Base-by-base conservation (phyloP, 2,329 filamentous ascomycete species). In the Exophiala xenobiotica region DNA sequence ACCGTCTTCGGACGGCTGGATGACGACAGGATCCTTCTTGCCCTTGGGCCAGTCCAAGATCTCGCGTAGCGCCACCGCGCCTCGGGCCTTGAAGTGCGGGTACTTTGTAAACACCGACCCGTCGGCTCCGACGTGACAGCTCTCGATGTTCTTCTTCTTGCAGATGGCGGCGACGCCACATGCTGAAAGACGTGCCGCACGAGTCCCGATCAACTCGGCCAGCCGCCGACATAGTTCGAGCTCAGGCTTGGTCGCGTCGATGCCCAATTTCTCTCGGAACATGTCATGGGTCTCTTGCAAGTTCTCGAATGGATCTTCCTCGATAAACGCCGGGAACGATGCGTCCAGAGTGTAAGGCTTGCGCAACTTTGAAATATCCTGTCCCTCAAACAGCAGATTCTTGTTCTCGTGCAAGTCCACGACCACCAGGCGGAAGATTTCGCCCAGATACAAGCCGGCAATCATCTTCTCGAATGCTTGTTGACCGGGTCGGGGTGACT, bases 101-200 rank as follows among this genome's bases (percentile, higher is more conserved):
- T 99, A 99, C 71, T 97, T 97, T 80, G 96, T 96, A 78, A 99
- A 99, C 48, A 99, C 92, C 14, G 89, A 95, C 29, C 93, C 93
- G 67, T 99, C 93, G 45, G 93, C 93, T 64, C 93, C 93, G 35
- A 99, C 93, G 70, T 97, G 93, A 76, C 89, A 95, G 29, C 81
- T 80, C 66, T 87, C 74, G 71, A 91, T 92, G 61, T 82, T 81
- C 81, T 96, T 97, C 85, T 97, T 97, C 75, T 86, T 95, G 80
- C 88, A 90, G 66, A 99, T 96, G 52, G 92, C 93, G 9, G 92
- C 90, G 48, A 99, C 89, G 73, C 93, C 93, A 66, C 93, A 97
- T 20, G 92, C 86, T 12, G 91, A 96, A 46, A 99, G 82, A 56
- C 93, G 89, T 40, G 93, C 93, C 23, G 91, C 90, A 56, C 93